Evolutionary conservation across 2,329 filamentous ascomycete species (phyloP).

Genomic region (Coniosporium tulheliwenetii): DNA sequence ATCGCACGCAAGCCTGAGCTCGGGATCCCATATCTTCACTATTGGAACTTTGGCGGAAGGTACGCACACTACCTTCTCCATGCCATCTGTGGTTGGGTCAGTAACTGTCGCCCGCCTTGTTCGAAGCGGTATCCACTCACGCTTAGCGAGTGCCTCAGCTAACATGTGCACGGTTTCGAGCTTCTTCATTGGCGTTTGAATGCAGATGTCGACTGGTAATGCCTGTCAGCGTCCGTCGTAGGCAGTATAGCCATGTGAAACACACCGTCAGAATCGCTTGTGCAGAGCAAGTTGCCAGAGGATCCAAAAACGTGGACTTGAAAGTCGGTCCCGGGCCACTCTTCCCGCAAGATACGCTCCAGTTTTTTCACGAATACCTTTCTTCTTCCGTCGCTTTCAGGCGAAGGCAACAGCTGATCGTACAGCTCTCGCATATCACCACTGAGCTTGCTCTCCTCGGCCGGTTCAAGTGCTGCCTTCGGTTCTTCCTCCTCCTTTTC

Average conservation of each 20-base stretch:
- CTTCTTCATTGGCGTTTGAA: conserved; percentile 78
- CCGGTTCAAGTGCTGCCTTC: conserved; percentile 53
- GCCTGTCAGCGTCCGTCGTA: conserved; percentile 9
- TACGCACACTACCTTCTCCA: conserved; percentile 92
- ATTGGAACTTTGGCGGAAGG: conserved; percentile 93
- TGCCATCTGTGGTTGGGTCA: conserved; percentile 53
- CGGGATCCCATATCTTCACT: conserved; percentile 96
- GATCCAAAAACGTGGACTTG: conserved; percentile 93
- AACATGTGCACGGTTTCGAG: conserved; percentile 83
- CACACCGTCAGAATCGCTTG: conserved; percentile 88
- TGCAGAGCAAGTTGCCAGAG: conserved; percentile 86
- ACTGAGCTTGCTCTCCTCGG: conserved; percentile 61
- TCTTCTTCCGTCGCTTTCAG: conserved; percentile 61
- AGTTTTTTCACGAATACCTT: conserved; percentile 70
- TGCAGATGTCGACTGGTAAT: conserved; percentile 78
- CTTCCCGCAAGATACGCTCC: conserved; percentile 70
- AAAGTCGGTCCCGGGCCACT: conserved; percentile 86
- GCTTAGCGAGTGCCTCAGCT: conserved; percentile 67
- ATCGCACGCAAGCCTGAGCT: conserved; percentile 76
- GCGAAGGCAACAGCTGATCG: conserved; percentile 66
- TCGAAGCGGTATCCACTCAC: conserved; percentile 41
- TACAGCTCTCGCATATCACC: conserved; percentile 78
- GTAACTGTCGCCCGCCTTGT: conserved; percentile 5
- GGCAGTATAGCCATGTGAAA: conserved; percentile 1
- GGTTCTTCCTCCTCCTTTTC: conserved; percentile 52